A percentile compares a stretch with the other conserved stretches of the same genome.
phyloP scores from a whole-genome alignment of 352 stramenopile species.

The Pythium sp. region DNA sequence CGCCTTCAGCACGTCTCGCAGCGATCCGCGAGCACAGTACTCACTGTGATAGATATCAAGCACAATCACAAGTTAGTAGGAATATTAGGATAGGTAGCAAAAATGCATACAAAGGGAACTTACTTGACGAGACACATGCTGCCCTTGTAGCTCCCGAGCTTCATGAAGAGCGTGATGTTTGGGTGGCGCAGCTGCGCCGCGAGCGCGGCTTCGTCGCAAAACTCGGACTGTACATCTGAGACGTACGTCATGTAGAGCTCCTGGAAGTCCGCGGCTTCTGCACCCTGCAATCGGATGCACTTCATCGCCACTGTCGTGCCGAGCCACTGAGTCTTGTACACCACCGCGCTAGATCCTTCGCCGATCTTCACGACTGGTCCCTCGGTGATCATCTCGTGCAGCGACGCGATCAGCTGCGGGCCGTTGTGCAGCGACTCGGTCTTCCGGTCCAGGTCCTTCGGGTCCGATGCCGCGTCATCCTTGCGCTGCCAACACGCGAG shows the following conservation, averaged over 20 bases:
- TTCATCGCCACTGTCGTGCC: slow-evolving; percentile 79
- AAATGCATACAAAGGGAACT: slow-evolving; percentile 16
- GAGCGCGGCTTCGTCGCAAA: slow-evolving; percentile 65
- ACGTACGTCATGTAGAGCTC: slow-evolving; percentile 72
- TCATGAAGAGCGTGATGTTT: slow-evolving; percentile 79
- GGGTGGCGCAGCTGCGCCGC: slow-evolving; percentile 60
- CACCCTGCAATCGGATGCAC: slow-evolving; percentile 51
- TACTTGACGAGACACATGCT: slow-evolving; percentile 77
- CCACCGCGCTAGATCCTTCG: slow-evolving; percentile 57
- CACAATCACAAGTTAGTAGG: slow-evolving; percentile 14
- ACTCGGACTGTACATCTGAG: slow-evolving; percentile 55
- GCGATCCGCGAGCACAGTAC: slow-evolving; percentile 59
- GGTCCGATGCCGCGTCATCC: slow-evolving; percentile 10
- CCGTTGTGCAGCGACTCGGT: slow-evolving; percentile 18
- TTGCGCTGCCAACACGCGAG: slow-evolving; percentile 36
- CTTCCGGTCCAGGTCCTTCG: slow-evolving; percentile 15
- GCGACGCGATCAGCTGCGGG: slow-evolving; percentile 15
- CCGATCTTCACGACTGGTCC: slow-evolving; percentile 63
- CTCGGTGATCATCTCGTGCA: slow-evolving; percentile 59
- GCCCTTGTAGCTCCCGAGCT: slow-evolving; percentile 59
- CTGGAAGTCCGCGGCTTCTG: slow-evolving; percentile 33
- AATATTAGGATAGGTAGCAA: not conserved
- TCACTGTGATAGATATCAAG: slow-evolving; percentile 35
- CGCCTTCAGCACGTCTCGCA: slow-evolving; percentile 56
- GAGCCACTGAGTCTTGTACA: slow-evolving; percentile 69